Conservation (phyloP, 2,329 filamentous ascomycete genomes). For the Aureobasidium melanogenum region DNA sequence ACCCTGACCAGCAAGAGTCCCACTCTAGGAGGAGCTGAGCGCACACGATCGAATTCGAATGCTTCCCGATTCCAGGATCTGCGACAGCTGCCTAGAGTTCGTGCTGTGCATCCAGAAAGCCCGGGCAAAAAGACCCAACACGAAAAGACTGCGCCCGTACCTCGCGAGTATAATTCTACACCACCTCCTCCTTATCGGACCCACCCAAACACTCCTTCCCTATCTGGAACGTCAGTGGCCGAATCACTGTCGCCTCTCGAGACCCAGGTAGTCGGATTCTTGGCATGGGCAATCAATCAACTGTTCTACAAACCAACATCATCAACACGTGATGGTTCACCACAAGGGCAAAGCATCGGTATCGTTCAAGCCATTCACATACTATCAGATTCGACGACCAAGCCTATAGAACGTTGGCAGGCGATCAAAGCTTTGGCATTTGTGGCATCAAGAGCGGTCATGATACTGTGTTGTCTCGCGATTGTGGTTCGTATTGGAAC, state of each 20-base stretch:
- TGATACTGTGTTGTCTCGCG: slow-evolving; percentile 19
- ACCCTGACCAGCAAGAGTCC: not conserved
- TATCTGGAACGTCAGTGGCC: not conserved
- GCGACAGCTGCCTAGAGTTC: slow-evolving; percentile 19
- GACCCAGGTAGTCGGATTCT: not conserved
- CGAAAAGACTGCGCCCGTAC: slow-evolving; percentile 16
- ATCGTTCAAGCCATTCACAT: slow-evolving; percentile 13
- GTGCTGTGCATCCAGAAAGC: slow-evolving; percentile 21
- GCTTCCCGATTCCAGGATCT: slow-evolving; percentile 12
- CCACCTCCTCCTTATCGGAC: slow-evolving; percentile 13
- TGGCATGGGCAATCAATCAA: not conserved
- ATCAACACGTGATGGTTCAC: slow-evolving; percentile 5
- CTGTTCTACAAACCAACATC: not conserved
- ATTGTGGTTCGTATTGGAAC: slow-evolving; percentile 20
- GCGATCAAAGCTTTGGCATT: slow-evolving; percentile 19
- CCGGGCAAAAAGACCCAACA: not conserved
- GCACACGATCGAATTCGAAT: slow-evolving; percentile 1
- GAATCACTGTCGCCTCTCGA: not conserved
- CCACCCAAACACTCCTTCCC: not conserved
- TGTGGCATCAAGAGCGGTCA: slow-evolving; percentile 18
- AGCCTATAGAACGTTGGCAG: slow-evolving; percentile 18
- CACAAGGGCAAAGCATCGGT: slow-evolving; percentile 6
- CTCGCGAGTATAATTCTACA: slow-evolving; percentile 14
- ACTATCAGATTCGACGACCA: slow-evolving; percentile 15
- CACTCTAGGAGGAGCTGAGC: not conserved